Conservation (phyloP, 202 grass and related monocot genomes). For the Sporobolus alterniflorus region DNA sequence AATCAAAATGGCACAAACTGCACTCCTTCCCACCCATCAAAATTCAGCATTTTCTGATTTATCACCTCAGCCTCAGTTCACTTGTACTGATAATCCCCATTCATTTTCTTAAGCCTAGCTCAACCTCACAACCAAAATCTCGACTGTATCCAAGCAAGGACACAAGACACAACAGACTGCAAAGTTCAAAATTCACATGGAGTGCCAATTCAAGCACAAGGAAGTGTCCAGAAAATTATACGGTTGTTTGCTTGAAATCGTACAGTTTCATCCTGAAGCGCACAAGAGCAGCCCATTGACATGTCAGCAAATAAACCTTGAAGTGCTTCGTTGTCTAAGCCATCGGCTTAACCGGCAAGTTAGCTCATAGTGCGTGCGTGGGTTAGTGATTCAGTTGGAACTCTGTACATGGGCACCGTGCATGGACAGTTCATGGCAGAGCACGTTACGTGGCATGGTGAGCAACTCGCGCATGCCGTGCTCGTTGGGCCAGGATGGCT, state of each 20-base stretch:
- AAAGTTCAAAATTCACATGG: not conserved
- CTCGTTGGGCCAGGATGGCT: no score
- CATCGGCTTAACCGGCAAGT: no score
- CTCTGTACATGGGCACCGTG: no score
- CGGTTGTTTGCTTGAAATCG: not conserved
- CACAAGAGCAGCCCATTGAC: not conserved
- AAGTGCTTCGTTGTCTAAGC: no score
- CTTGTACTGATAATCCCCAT: not conserved
- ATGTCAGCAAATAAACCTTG: no score
- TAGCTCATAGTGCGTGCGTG: no score
- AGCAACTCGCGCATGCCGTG: no score
- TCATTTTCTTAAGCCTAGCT: not conserved
- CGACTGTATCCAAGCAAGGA: not conserved
- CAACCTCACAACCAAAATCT: conserved; percentile 1
- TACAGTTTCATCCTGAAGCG: not conserved
- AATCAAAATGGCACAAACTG: not conserved
- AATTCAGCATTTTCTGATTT: not conserved
- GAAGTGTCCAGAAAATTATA: not conserved
- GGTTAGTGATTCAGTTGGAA: no score
- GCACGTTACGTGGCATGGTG: no score
- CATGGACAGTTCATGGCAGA: no score
- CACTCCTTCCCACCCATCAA: not conserved
- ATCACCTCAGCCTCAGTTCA: not conserved
- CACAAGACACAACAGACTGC: not conserved
- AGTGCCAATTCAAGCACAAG: not conserved